phyloP scores from a whole-genome alignment of 2,329 filamentous ascomycete species.

The Botrytis fabae region DNA sequence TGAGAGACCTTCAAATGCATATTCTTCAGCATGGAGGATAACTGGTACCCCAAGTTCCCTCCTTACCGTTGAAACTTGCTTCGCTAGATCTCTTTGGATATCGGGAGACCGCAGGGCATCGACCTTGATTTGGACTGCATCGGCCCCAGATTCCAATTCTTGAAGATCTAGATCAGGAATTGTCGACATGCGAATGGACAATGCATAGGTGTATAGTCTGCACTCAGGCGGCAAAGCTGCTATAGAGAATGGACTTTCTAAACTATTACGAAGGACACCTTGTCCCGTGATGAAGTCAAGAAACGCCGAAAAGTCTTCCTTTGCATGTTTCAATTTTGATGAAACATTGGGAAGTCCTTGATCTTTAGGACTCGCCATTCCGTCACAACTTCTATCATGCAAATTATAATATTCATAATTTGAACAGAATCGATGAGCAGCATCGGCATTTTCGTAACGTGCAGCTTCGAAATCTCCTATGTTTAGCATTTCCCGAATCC shows the following conservation, averaged over 20 bases:
- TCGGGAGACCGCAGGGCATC: constrained; percentile 54
- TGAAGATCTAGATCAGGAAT: constrained; percentile 55
- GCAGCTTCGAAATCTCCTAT: constrained; percentile 47
- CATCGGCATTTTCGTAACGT: constrained; percentile 47
- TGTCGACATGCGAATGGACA: constrained; percentile 60
- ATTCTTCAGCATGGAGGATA: constrained; percentile 58
- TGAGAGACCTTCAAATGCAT: constrained; percentile 36
- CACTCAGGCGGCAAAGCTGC: constrained; percentile 59
- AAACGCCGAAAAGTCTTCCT: constrained; percentile 61
- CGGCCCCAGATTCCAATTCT: constrained; percentile 57
- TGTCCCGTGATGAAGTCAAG: constrained; percentile 58
- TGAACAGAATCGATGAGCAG: constrained; percentile 49
- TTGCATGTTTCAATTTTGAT: constrained; percentile 53
- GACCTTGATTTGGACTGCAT: constrained; percentile 61
- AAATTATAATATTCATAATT: constrained; percentile 69
- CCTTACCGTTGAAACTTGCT: constrained; percentile 57
- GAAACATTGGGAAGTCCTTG: constrained; percentile 48
- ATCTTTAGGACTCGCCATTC: constrained; percentile 44
- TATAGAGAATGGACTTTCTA: constrained; percentile 61
- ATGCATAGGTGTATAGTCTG: constrained; percentile 65
- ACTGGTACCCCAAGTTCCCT: constrained; percentile 57
- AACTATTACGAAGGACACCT: constrained; percentile 51
- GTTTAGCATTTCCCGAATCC: constrained; percentile 55
- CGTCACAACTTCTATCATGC: constrained; percentile 46
- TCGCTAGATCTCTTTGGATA: constrained; percentile 51